A percentile compares a stretch with the other conserved stretches of the same genome.
These are phyloP conservation scores for Wickerhamomyces sp. DNA, from an alignment of 1,139 yeast genomes.

Conservation along the genomic window DNA sequence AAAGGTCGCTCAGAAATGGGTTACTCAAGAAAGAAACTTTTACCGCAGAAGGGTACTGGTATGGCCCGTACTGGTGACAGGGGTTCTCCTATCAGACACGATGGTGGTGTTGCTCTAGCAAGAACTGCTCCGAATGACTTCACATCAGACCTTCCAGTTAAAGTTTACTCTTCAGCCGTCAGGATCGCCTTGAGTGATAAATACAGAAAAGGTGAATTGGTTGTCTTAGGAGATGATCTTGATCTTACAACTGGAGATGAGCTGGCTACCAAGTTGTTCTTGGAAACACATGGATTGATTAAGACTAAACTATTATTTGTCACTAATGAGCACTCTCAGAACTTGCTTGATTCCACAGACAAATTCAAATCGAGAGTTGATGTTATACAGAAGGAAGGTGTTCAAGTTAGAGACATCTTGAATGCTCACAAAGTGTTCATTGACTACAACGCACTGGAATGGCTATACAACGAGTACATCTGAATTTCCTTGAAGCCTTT, in stretches of 20 bases:
- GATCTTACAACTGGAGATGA: conserved; percentile 23
- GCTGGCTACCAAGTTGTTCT: conserved; percentile 34
- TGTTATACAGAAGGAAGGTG: conserved; percentile 69
- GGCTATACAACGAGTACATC: conserved; percentile 18
- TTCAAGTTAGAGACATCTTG: conserved; percentile 79
- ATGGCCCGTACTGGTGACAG: conserved; percentile 95
- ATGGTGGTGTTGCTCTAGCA: conserved; percentile 88
- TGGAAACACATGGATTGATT: conserved; percentile 48
- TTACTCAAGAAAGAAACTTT: conserved; percentile 75
- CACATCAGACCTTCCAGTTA: conserved; percentile 74
- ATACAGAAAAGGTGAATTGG: conserved; percentile 68
- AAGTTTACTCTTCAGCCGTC: conserved; percentile 70
- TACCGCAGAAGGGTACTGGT: conserved; percentile 93
- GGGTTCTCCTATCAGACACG: conserved; percentile 86
- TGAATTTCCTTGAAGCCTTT: too few relatives aligned
- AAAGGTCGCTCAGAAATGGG: conserved; percentile 85
- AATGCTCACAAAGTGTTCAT: conserved; percentile 75
- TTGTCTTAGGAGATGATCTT: conserved; percentile 56
- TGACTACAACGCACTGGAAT: conserved; percentile 70
- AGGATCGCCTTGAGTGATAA: conserved; percentile 78
- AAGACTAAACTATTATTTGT: conserved; percentile 64
- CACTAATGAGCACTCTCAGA: conserved; percentile 27
- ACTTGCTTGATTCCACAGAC: conserved; percentile 31
- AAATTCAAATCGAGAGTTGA: conserved; percentile 49
- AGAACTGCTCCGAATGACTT: conserved; percentile 88